Evolutionary conservation across 1,139 yeast species (phyloP).

Genomic region (Nadsonia starkeyi-henricii): DNA sequence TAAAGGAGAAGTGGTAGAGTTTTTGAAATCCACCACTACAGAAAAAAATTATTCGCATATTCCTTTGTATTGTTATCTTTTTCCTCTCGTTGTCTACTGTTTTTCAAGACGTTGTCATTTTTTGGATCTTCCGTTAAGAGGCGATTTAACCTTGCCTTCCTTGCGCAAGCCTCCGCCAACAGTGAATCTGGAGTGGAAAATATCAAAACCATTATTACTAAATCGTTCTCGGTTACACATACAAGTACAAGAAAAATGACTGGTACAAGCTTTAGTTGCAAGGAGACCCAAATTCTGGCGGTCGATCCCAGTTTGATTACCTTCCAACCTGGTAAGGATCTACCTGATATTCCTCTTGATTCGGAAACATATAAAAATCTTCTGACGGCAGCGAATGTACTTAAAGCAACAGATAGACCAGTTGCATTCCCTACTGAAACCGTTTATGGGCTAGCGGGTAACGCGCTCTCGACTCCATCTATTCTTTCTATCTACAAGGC

Average conservation of each 20-base stretch:
- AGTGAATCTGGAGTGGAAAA: too few relatives aligned
- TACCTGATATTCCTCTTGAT: conserved; percentile 22
- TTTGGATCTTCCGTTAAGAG: not conserved
- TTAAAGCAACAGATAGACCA: conserved; percentile 38
- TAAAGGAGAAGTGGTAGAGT: too few relatives aligned
- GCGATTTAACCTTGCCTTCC: not conserved
- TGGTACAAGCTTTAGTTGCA: not conserved
- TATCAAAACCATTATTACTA: too few relatives aligned
- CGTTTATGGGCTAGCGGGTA: conserved; percentile 90
- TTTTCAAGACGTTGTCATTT: not conserved
- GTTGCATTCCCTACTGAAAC: conserved; percentile 97
- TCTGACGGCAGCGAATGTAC: conserved; percentile 41
- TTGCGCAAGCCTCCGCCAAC: too few relatives aligned
- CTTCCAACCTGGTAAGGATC: not conserved
- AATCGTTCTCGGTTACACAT: not conserved
- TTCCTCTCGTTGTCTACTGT: too few relatives aligned
- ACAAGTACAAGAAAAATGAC: not conserved
- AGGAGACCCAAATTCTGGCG: not conserved
- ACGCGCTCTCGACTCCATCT: conserved; percentile 60
- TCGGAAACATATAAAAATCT: conserved; percentile 36
- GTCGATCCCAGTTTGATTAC: not conserved
- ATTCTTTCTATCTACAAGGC: conserved; percentile 70
- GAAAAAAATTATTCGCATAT: too few relatives aligned
- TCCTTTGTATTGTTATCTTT: too few relatives aligned
- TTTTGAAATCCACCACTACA: too few relatives aligned